Evolutionary conservation across 805 yeast genomes (phyloP).

Genomic region (Candida gorgasii): DNA sequence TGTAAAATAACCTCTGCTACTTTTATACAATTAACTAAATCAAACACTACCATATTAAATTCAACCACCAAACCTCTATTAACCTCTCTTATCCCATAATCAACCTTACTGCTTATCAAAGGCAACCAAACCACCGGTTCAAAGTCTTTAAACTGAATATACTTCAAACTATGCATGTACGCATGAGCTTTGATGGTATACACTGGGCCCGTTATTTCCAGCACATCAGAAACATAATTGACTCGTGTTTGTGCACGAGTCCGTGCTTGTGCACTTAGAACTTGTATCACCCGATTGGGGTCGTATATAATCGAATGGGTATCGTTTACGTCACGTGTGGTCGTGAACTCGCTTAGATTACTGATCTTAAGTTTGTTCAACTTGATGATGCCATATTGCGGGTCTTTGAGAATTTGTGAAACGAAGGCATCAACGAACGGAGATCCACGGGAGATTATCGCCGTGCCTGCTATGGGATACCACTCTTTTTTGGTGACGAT

Average conservation of each 20-base stretch:
- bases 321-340: neutral
- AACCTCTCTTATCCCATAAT: neutral
- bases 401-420: neutral
- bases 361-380: constrained; percentile 1
- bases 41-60: neutral
- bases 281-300: neutral
- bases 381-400: neutral
- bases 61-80: neutral
- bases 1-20: neutral
- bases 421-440: neutral
- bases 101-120: constrained; percentile 1
- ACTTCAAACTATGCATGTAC: constrained; percentile 1
- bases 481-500: neutral
- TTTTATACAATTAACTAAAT: constrained; percentile 1
- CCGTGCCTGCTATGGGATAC: constrained; percentile 7
- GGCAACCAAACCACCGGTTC: constrained; percentile 7
- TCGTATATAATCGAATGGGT: constrained; percentile 2
- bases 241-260: neutral
- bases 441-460: neutral
- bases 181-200: neutral
- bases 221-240: neutral
- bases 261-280: neutral
- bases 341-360: constrained; percentile 1
- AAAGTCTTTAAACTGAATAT: constrained; percentile 1
- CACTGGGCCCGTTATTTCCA: neutral